Evolutionary conservation across 2,329 filamentous ascomycete species (phyloP).

Genomic region (Daldinia sp.): DNA sequence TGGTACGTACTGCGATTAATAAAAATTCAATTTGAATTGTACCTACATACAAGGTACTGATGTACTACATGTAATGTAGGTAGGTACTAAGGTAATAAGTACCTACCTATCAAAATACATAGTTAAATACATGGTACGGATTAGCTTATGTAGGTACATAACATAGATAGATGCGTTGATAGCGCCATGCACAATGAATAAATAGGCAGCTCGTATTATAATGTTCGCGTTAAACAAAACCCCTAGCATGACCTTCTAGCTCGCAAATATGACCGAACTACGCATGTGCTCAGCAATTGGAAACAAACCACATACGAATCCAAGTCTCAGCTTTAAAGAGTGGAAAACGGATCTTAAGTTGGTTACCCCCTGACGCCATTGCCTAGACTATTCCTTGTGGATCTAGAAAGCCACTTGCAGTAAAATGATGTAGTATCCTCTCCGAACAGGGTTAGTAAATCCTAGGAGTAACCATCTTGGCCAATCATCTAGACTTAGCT

Average conservation of each 20-base stretch:
- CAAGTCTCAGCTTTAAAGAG: constrained; percentile 13
- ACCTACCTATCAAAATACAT: background rate
- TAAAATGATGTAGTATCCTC: constrained; percentile 20
- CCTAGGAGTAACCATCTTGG: background rate
- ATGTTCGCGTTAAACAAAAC: background rate
- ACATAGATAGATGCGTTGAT: background rate
- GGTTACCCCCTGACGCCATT: constrained; percentile 9
- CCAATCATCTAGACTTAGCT: background rate
- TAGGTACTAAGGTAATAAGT: too few relatives aligned
- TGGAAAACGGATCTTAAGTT: constrained; percentile 16
- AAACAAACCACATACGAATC: constrained; percentile 11
- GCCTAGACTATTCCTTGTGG: constrained; percentile 15
- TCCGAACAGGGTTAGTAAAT: background rate
- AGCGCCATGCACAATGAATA: background rate
- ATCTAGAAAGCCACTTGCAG: constrained; percentile 16
- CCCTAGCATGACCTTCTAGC: background rate
- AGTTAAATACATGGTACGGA: background rate
- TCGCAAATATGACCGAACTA: background rate
- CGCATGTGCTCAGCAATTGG: background rate
- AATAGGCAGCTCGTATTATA: background rate
- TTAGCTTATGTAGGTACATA: too few relatives aligned
- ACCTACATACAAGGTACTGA: too few relatives aligned
- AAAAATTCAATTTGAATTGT: background rate
- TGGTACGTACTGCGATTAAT: background rate
- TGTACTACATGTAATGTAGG: too few relatives aligned